Percentiles rank a stretch among this genome's conserved stretches.
These are phyloP conservation scores for Stropharia rugosoannulata DNA, from an alignment of 768 basidiomycete genomes.

Conservation along the genomic window DNA sequence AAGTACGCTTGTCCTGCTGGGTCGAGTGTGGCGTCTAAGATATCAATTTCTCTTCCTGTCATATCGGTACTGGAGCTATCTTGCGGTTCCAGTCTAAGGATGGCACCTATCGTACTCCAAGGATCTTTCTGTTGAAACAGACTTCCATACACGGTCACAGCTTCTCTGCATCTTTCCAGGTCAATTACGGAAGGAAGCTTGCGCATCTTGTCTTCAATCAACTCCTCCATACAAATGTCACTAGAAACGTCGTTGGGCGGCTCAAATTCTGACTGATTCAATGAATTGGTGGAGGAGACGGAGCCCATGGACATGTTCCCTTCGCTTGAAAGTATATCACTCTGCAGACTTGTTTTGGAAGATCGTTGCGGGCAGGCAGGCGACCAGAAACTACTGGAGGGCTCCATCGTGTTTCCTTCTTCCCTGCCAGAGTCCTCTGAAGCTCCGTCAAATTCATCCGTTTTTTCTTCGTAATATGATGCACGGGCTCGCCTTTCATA, in stretches of 20 bases:
- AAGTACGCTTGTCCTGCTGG: too few species aligned
- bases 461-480: background rate
- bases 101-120: too few species aligned
- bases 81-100: too few species aligned
- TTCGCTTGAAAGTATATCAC: background rate
- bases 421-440: background rate
- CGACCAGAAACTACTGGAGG: conserved; percentile 2
- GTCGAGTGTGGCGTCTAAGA: too few species aligned
- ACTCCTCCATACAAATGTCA: too few species aligned
- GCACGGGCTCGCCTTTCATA: too few species aligned
- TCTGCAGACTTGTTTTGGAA: background rate
- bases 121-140: too few species aligned
- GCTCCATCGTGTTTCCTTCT: background rate
- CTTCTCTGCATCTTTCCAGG: too few species aligned
- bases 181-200: background rate
- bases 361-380: background rate
- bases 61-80: too few species aligned
- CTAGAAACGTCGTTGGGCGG: too few species aligned
- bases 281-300: background rate
- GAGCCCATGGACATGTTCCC: background rate
- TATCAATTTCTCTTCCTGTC: too few species aligned
- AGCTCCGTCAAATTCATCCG: background rate
- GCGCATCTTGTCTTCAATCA: background rate
- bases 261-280: background rate
- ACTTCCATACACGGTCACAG: too few species aligned